Evolutionary conservation across 2,329 filamentous ascomycete genomes (phyloP), one percentile per base, ranked within the genome.

Genomic region (Fusarium napiforme): DNA sequence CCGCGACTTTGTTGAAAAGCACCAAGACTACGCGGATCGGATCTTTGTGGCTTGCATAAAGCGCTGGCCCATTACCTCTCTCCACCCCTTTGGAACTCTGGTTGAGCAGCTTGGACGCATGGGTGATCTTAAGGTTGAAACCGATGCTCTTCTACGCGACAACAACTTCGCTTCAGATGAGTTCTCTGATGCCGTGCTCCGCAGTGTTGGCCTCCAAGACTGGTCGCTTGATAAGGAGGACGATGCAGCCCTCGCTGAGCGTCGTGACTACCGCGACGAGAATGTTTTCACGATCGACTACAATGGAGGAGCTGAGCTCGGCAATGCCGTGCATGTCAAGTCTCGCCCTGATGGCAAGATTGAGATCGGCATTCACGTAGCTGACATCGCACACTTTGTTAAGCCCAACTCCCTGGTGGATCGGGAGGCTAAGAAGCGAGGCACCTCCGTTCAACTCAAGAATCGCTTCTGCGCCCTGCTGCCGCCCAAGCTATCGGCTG

Each of bases 1-100:
- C 26, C 93, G 95, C 40, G 96, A 98, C 84, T 99, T 99, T 78
- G 96, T 99, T 34, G 96, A 99, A 86, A 97, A 96, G 83, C 96
- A 99, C 82, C 94, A 97, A 82, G 94, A 98, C 36, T 99, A 98
- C 78, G 95, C 96, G 64, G 97, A 97, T 84, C 93, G 95, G 78
- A 99, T 99, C 79, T 99, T 99, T 76, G 96, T 99, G 77, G 96
- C 96, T 53, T 98, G 95, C 85, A 99, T 99, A 84, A 99, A 99
- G 89, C 91, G 96, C 80, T 99, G 96, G 96, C 96, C 96, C 72
- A 99, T 99, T 79, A 99, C 96, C 34, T 99, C 96, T n/a, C 90
- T 99, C 63, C 96, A 99, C 85, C 96, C 96, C 37, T 99, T 99
- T 79, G 96, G 96, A 81, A 99, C 96, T 14, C 91, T 99, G 52